These are phyloP conservation scores for Tetrapisispora fleetii DNA, from an alignment of 805 yeast species.

Conservation along the genomic window DNA sequence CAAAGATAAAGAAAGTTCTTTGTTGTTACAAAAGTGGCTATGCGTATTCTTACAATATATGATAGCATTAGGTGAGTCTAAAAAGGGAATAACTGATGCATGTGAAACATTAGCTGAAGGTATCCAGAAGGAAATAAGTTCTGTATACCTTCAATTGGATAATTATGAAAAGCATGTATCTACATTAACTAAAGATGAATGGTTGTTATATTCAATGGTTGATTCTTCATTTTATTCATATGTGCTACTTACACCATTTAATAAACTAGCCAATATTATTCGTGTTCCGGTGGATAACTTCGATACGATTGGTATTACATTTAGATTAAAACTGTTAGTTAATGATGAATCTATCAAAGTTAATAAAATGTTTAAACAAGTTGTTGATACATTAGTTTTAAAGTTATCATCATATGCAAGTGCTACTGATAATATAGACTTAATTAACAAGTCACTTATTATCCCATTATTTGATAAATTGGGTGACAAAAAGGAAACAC, in stretches of 20 bases:
- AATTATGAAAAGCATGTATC: slow-evolving; percentile 4
- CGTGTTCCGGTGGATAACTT: slow-evolving; percentile 37
- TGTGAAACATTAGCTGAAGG: slow-evolving; percentile 5
- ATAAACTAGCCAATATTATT: slow-evolving; percentile 19
- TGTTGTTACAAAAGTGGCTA: slow-evolving; percentile 39
- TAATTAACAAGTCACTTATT: not conserved
- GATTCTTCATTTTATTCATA: slow-evolving; percentile 30
- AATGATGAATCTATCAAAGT: slow-evolving; percentile 16
- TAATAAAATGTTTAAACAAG: slow-evolving; percentile 14
- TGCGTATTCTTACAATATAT: slow-evolving; percentile 38
- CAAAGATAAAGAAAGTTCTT: slow-evolving; percentile 19
- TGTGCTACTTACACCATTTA: slow-evolving; percentile 26
- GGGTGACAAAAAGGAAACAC: not conserved
- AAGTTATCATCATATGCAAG: slow-evolving; percentile 36
- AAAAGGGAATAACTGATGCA: slow-evolving; percentile 9
- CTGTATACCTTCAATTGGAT: slow-evolving; percentile 15
- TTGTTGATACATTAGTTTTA: slow-evolving; percentile 33
- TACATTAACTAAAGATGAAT: slow-evolving; percentile 6
- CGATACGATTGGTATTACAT: slow-evolving; percentile 40
- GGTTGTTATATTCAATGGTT: slow-evolving; percentile 9
- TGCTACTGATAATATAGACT: slow-evolving; percentile 3
- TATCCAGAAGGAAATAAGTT: not conserved
- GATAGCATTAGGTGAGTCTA: slow-evolving; percentile 51
- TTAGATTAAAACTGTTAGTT: slow-evolving; percentile 30
- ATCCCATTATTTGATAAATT: not conserved